Evolutionary conservation across 1,139 yeast genomes (phyloP), one percentile per base, ranked within the genome.

Genomic region (Taphrina confusa): DNA sequence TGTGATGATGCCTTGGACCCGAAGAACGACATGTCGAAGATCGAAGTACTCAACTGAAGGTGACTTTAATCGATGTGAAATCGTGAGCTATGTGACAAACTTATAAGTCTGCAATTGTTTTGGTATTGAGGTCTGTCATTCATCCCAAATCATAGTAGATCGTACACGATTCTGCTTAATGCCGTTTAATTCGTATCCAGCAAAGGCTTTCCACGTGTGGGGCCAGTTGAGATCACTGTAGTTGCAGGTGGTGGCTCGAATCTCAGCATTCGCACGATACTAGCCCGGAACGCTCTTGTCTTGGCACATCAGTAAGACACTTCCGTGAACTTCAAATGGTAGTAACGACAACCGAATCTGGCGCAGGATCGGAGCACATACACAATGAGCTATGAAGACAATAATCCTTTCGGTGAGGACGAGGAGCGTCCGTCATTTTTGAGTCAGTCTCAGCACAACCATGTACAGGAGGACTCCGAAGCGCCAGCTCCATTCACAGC

Each of bases 361-460:
- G 33, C 33, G 9, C 9, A 30, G 11, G 33, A 30, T 30, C 33
- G 33, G 33, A 30, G 33, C 33, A 36, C n/a, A 16, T 8, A 16
- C n/a, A 36, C 8, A 4, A 47, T 47, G 52, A 47, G 52, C 20
- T 47, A 33, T 23, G 79, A 76, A 65, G 78, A 75, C 63, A 76
- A 75, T 66, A 75, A 75, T 65, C 78, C 78, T 18, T 72, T 75
- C 62, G 75, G 77, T n/a, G 76, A 72, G 16, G 68, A 56, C 22
- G 46, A 40, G 11, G 56, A 31, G 27, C 33, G 50, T 16, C 62
- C 50, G 22, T 25, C 59, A 9, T 59, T 52, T 34, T 30, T 52
- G 40, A 28, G 34, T 20, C 34, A 51, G n/a, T 51, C 58, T 20
- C 25, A 31, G 11, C 42, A 8, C 12, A 63, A 65, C 27, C 28